Evolutionary conservation across 768 basidiomycete genomes (phyloP), one percentile per base, ranked within the genome.

Genomic region (Tulasnella sp.): DNA sequence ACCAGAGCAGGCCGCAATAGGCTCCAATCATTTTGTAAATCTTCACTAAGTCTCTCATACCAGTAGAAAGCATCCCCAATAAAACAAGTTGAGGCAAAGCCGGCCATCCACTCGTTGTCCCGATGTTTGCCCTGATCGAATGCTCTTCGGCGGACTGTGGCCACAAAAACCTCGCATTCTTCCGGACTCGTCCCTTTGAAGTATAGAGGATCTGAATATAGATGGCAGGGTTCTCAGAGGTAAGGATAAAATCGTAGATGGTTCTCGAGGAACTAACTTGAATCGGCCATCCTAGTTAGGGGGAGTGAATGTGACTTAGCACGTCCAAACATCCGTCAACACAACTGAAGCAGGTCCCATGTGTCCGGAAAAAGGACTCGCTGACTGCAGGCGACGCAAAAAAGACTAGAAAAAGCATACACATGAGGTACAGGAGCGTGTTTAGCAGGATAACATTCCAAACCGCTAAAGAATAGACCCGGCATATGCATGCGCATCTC

Each of bases 41-140:
- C 16, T 16, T 44, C 39, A 6, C 52, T 44, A n/a, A 75, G 74
- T 1, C 31, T 31, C 19, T 75, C 74, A 19, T 40, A 75, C 74
- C 74, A 75, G 18, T 75, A 44, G n/a, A 75, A 52, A 39, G 74
- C 74, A 8, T 75, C 74, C 18, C 52, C 74, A 52, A 34, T 42
- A 21, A 75, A 34, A 34, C 34, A 75, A 8, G 38, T 42, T n/a
- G 42, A 75, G 8, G 44, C 74, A 12, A 46, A 48, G 31, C 36
- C 74, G 10, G 74, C 44, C 74, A 75, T 48, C 74, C 74, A 75
- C 18, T 46, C 44, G 44, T 46, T 46, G 31, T 75, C 74, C 5
- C 52, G 42, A 8, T 44, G 74, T n/a, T 52, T 44, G 4, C 74
- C 74, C 31, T 75, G 74, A 24, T 38, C 38, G 12, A 75, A 75